Evolutionary conservation across 345 rosid genomes (phyloP).

Genomic region (Lumnitzera racemosa): DNA sequence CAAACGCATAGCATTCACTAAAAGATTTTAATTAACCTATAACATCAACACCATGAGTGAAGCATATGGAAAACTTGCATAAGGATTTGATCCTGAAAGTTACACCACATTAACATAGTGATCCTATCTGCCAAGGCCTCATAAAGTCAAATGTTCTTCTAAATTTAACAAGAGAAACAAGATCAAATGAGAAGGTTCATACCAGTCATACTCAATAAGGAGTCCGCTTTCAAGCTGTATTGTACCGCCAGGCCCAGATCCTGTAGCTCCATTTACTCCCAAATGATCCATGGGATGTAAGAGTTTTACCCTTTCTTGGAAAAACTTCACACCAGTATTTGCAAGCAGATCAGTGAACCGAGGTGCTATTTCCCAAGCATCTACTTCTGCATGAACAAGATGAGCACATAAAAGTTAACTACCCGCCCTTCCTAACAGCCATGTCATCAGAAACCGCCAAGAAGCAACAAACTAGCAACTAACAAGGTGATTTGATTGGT

Average conservation of each 20-base stretch:
- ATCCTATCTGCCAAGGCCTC: too few species aligned
- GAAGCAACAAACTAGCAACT: neutral
- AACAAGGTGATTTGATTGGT: neutral
- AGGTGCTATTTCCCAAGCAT: conserved; percentile 97
- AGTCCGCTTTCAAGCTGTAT: conserved; percentile 83
- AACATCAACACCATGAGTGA: too few species aligned
- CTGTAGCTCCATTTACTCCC: conserved; percentile 38
- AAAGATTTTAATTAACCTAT: too few species aligned
- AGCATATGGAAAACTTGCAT: too few species aligned
- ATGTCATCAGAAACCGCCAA: too few species aligned
- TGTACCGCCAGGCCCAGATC: conserved; percentile 57
- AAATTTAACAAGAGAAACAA: neutral
- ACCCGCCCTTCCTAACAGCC: too few species aligned
- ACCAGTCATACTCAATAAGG: conserved; percentile 90
- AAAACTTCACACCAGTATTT: conserved; percentile 62
- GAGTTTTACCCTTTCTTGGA: conserved; percentile 71
- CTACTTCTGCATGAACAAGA: conserved; percentile 61
- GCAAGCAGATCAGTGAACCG: conserved; percentile 78
- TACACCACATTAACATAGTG: too few species aligned
- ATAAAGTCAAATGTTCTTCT: neutral
- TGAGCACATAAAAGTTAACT: too few species aligned
- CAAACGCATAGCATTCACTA: too few species aligned
- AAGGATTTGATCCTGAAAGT: too few species aligned
- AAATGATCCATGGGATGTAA: conserved; percentile 59
- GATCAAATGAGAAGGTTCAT: conserved; percentile 20